A percentile compares a stretch with the other conserved stretches of the same genome.
Conservation (phyloP, 176 grass and related monocot genomes). For the Carex parvula region DNA sequence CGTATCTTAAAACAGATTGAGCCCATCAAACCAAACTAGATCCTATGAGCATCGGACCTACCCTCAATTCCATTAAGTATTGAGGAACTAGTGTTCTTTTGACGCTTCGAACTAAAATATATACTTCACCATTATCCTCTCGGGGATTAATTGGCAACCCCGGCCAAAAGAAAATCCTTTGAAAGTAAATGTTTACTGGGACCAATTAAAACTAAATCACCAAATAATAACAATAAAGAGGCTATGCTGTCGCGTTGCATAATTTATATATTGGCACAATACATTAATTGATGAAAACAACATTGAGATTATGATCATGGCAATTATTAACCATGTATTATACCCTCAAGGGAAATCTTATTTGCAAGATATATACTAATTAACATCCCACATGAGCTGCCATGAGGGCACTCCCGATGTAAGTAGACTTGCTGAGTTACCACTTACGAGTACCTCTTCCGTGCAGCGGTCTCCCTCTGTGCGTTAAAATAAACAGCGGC, state of each 20-base stretch:
- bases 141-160: no score
- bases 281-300: not conserved
- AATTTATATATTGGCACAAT: not conserved
- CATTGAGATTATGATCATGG: not conserved
- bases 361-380: not conserved
- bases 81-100: no score
- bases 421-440: not conserved
- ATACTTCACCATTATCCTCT: no score
- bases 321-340: not conserved
- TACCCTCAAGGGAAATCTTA: not conserved
- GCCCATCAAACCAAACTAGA: no score
- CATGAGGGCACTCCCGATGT: not conserved
- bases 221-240: not conserved
- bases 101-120: no score
- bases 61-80: no score
- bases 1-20: no score
- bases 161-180: no score
- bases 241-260: not conserved
- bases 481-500: slow-evolving; percentile 88
- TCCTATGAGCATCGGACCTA: no score
- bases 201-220: no score
- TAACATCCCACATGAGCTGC: not conserved
- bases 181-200: no score
- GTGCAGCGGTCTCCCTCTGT: slow-evolving; percentile 82
- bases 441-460: slow-evolving; percentile 42